Evolutionary conservation across 139 green algal species (phyloP).

Genomic region (Ostreobium quekettii): DNA sequence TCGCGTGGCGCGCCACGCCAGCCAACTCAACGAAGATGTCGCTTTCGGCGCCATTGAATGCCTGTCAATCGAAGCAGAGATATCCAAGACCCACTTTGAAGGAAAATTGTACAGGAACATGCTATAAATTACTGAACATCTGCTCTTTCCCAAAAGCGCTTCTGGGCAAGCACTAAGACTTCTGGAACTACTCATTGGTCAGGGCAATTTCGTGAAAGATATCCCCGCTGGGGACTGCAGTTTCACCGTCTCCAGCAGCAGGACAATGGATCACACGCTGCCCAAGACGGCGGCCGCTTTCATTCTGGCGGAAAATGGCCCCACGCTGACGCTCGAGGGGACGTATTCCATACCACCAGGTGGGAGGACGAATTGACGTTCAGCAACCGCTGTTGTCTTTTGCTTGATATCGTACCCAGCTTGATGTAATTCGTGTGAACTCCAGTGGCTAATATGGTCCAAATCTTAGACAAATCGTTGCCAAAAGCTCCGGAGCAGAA

Average conservation of each 20-base stretch:
- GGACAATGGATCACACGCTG: conserved; percentile 17
- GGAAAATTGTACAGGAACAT: too few relatives aligned
- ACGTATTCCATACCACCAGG: conserved; percentile 40
- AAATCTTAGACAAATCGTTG: neutral
- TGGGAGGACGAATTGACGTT: neutral
- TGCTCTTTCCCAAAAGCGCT: too few relatives aligned
- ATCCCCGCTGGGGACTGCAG: conserved; percentile 35
- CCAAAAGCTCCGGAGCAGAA: neutral
- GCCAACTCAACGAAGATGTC: neutral
- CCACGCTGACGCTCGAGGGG: conserved; percentile 35
- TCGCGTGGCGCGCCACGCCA: too few relatives aligned
- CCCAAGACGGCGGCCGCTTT: conserved; percentile 23
- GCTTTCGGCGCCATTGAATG: neutral
- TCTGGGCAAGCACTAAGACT: neutral
- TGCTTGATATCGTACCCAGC: neutral
- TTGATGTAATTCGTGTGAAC: neutral
- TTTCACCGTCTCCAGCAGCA: conserved; percentile 38
- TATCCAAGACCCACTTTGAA: neutral
- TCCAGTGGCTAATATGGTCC: neutral
- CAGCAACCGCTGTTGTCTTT: neutral
- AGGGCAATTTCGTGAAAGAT: conserved; percentile 20
- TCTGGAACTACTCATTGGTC: neutral
- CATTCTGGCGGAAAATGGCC: conserved; percentile 37
- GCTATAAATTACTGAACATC: too few relatives aligned
- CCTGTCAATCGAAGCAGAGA: neutral